These are phyloP conservation scores for Penicillium samsonianum DNA, from an alignment of 495 filamentous ascomycete genomes.

Conservation along the genomic window DNA sequence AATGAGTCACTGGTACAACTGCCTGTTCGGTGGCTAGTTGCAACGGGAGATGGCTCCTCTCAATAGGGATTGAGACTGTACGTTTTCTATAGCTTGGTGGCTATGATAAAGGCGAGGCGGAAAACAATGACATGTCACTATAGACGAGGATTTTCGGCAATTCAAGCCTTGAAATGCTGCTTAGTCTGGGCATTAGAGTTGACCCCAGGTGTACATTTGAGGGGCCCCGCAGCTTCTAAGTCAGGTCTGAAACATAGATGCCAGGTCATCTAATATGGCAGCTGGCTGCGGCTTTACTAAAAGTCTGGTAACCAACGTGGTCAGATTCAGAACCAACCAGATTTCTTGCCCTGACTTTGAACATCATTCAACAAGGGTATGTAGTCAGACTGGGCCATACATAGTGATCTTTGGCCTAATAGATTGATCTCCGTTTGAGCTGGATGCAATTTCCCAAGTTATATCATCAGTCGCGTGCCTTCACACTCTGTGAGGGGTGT, in stretches of 20 bases:
- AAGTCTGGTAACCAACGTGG: neutral
- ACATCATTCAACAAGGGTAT: neutral
- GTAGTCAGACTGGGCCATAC: neutral
- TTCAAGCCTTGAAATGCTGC: neutral
- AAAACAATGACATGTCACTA: neutral
- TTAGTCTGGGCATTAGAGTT: neutral
- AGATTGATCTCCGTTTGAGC: neutral
- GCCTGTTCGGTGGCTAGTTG: neutral
- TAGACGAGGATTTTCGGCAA: neutral
- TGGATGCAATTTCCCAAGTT: neutral
- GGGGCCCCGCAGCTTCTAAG: neutral
- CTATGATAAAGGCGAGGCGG: neutral
- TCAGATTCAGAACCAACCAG: neutral
- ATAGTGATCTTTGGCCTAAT: neutral
- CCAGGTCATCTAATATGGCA: neutral
- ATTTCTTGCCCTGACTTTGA: neutral
- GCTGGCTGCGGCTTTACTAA: neutral
- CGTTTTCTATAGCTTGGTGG: neutral
- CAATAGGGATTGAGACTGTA: neutral
- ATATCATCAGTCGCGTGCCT: neutral
- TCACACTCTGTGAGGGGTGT: neutral
- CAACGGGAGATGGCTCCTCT: neutral
- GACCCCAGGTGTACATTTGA: conserved; percentile 9
- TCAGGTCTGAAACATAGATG: neutral
- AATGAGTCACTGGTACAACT: neutral